Evolutionary conservation across 2,329 filamentous ascomycete genomes (phyloP).

Genomic region (Lachnellula suecica): DNA sequence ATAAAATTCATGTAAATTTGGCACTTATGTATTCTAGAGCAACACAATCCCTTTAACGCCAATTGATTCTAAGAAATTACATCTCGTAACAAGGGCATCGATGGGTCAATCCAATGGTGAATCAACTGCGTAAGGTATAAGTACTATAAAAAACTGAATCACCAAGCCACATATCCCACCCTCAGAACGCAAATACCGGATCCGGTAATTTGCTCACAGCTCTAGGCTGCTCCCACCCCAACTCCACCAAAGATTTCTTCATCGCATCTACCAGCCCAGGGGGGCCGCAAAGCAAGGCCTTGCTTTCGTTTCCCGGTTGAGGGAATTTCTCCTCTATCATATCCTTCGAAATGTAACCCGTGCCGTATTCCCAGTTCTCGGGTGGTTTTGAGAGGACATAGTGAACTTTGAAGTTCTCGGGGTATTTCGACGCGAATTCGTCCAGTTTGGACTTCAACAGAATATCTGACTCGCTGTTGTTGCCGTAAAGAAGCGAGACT

Average conservation of each 20-base stretch:
- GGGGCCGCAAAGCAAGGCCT: constrained; percentile 60
- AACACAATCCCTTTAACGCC: no score
- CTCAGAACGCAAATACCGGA: no score
- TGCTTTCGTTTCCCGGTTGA: constrained; percentile 42
- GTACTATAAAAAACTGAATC: no score
- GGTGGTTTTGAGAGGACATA: constrained; percentile 53
- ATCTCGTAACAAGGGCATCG: no score
- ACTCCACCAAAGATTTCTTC: constrained; percentile 47
- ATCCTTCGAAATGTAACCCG: constrained; percentile 51
- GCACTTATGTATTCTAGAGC: no score
- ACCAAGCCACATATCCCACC: no score
- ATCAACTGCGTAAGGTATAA: no score
- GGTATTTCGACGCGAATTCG: constrained; percentile 47
- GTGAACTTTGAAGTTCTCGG: constrained; percentile 52
- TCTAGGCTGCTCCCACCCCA: no score
- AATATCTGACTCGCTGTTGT: constrained; percentile 58
- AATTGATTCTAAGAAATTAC: no score
- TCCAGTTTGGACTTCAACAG: constrained; percentile 57
- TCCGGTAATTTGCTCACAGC: no score
- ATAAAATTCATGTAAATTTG: no score
- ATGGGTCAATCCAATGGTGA: no score
- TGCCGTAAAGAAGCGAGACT: constrained; percentile 58
- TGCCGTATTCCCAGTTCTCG: constrained; percentile 45
- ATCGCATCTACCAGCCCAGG: constrained; percentile 58
- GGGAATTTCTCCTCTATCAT: constrained; percentile 51